A percentile compares a stretch with the other conserved stretches of the same genome.
These are phyloP conservation scores for Barnettozyma botsteinii DNA, from an alignment of 805 yeast species.

Conservation along the genomic window DNA sequence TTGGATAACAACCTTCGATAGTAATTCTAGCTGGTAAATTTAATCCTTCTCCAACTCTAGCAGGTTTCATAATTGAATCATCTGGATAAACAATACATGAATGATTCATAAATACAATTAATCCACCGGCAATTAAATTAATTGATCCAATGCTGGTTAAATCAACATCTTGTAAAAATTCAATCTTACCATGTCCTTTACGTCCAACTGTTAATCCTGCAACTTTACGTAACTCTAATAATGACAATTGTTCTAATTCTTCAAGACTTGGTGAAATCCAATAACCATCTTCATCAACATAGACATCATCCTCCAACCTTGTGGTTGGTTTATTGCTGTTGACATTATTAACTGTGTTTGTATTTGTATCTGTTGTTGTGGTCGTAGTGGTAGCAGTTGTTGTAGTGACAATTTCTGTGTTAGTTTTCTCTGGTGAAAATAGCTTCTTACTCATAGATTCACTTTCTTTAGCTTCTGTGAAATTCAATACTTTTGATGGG, in stretches of 20 bases:
- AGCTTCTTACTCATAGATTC: not conserved
- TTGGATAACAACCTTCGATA: conserved; percentile 75
- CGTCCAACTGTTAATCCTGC: conserved; percentile 71
- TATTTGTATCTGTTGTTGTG: not conserved
- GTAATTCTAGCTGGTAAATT: conserved; percentile 72
- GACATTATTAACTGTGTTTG: too few relatives aligned
- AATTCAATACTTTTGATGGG: conserved; percentile 12
- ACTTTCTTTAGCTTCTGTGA: conserved; percentile 5
- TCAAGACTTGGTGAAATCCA: conserved; percentile 79
- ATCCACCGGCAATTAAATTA: conserved; percentile 57
- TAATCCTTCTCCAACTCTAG: conserved; percentile 68
- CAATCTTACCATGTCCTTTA: conserved; percentile 62
- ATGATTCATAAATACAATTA: conserved; percentile 55
- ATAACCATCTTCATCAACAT: conserved; percentile 60
- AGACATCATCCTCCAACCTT: conserved; percentile 10
- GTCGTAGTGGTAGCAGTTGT: not conserved
- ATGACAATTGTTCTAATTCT: conserved; percentile 51
- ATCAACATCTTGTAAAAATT: conserved; percentile 79
- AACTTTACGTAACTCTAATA: conserved; percentile 60
- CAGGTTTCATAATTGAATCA: conserved; percentile 46
- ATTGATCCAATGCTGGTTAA: conserved; percentile 58
- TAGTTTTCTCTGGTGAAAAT: not conserved
- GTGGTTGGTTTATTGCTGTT: conserved; percentile 2
- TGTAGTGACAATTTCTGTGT: conserved; percentile 7
- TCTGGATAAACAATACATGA: conserved; percentile 72